Conservation (phyloP, 768 basidiomycete genomes). For the Suillus cothurnatus region DNA sequence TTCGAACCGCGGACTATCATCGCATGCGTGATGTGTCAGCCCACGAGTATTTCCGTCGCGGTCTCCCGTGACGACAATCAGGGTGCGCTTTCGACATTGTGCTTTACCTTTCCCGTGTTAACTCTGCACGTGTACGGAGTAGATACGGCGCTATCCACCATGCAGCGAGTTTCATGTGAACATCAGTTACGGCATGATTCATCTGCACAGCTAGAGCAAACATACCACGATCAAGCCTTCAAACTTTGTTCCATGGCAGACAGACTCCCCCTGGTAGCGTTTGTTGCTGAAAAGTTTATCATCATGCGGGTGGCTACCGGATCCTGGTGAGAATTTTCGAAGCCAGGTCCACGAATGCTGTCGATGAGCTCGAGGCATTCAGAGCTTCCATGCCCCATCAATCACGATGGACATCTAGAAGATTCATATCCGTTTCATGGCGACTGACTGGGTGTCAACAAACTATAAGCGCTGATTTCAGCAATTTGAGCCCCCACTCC, state of each 20-base stretch:
- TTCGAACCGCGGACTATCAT: background rate
- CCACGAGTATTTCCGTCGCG: slow-evolving; percentile 3
- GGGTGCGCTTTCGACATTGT: slow-evolving; percentile 2
- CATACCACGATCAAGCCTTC: background rate
- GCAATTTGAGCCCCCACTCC: background rate
- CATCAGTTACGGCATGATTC: background rate
- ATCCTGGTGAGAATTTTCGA: background rate
- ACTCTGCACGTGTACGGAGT: slow-evolving; percentile 5
- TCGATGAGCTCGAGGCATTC: background rate
- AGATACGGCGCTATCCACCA: background rate
- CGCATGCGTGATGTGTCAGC: background rate
- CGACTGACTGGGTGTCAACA: background rate
- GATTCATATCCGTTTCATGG: slow-evolving; percentile 3
- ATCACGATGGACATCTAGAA: slow-evolving; percentile 4
- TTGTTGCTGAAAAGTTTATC: background rate
- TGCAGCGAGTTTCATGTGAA: background rate
- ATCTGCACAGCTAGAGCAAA: background rate
- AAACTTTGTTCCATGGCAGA: background rate
- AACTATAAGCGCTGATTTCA: slow-evolving; percentile 3
- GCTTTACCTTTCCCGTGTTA: background rate
- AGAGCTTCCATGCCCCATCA: slow-evolving; percentile 3
- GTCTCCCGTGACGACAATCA: slow-evolving; percentile 3
- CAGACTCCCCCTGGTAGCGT: background rate
- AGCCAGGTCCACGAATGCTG: background rate
- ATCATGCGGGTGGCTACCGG: background rate